These are phyloP conservation scores for Gaertneriomyces semiglobifer DNA, from an alignment of 192 early-diverging fungal species.

Conservation along the genomic window DNA sequence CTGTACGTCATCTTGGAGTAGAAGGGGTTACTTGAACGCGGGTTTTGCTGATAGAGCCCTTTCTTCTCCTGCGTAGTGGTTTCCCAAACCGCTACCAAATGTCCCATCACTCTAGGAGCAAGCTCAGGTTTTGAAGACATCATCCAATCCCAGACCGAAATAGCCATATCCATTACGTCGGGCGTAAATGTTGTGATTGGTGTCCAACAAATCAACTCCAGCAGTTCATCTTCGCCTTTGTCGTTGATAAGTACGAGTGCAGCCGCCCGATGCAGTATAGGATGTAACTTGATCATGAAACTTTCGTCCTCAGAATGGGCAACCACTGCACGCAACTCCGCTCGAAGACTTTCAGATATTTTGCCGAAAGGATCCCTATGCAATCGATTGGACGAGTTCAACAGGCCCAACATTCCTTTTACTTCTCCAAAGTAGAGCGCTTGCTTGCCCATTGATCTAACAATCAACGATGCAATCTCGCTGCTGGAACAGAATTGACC, in stretches of 20 bases:
- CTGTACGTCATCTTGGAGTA: conserved; percentile 88
- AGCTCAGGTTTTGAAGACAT: conserved; percentile 70
- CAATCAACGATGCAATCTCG: conserved; percentile 38
- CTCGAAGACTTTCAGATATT: conserved; percentile 14
- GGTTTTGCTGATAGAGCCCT: conserved; percentile 66
- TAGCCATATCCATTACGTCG: conserved; percentile 75
- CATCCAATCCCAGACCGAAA: conserved; percentile 87
- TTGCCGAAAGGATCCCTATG: background rate
- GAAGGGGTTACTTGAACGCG: conserved; percentile 73
- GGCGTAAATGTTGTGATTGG: conserved; percentile 78
- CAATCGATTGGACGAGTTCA: conserved; percentile 4
- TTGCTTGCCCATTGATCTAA: conserved; percentile 36
- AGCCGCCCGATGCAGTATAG: conserved; percentile 28
- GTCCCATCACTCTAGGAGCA: conserved; percentile 75
- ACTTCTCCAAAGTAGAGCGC: conserved; percentile 51
- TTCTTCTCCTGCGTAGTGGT: conserved; percentile 71
- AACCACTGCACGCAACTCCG: conserved; percentile 20
- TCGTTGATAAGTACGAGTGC: conserved; percentile 24
- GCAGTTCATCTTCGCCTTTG: conserved; percentile 66
- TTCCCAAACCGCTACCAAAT: conserved; percentile 82
- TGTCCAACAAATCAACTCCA: conserved; percentile 81
- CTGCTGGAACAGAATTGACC: conserved; percentile 41
- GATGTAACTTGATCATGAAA: conserved; percentile 29
- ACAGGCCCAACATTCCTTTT: conserved; percentile 30
- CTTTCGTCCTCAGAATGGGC: conserved; percentile 4